Percentiles rank a stretch among this genome's conserved stretches.
phyloP scores from a whole-genome alignment of 257 asterid genomes.

The Przewalskia tangutica region DNA sequence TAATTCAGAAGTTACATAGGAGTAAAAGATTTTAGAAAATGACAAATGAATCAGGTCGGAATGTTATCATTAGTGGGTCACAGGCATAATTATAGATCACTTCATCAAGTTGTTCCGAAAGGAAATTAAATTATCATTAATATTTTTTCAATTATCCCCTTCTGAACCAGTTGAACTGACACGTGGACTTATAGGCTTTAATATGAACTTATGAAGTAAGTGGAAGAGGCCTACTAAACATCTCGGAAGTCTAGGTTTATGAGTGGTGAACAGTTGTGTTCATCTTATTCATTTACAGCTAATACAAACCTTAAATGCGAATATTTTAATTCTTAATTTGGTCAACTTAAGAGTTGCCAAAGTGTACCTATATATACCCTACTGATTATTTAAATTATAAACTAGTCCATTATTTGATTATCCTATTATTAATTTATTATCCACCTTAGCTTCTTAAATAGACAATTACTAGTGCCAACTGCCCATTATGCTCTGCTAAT shows the following conservation, averaged over 20 bases:
- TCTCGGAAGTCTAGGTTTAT: background rate
- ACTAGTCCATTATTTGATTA: background rate
- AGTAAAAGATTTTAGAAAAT: background rate
- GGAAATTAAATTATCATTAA: background rate
- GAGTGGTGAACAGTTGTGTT: background rate
- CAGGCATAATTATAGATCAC: background rate
- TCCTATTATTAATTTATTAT: background rate
- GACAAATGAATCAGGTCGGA: background rate
- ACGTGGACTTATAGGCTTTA: background rate
- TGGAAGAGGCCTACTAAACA: background rate
- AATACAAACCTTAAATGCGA: background rate
- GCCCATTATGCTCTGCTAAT: background rate
- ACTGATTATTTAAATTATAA: background rate
- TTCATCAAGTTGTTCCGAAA: background rate
- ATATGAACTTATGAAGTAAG: background rate
- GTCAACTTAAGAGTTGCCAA: background rate
- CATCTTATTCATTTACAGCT: slow-evolving; percentile 1
- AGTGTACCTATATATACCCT: background rate
- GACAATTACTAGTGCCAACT: background rate
- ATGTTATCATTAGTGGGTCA: background rate
- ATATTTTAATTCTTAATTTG: background rate
- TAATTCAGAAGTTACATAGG: background rate
- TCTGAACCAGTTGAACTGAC: too few relatives aligned
- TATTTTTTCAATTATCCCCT: too few relatives aligned
- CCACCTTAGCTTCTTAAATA: background rate